These are phyloP conservation scores for Dactylella cylindrospora DNA, from an alignment of 2,329 filamentous ascomycete genomes.

Conservation along the genomic window DNA sequence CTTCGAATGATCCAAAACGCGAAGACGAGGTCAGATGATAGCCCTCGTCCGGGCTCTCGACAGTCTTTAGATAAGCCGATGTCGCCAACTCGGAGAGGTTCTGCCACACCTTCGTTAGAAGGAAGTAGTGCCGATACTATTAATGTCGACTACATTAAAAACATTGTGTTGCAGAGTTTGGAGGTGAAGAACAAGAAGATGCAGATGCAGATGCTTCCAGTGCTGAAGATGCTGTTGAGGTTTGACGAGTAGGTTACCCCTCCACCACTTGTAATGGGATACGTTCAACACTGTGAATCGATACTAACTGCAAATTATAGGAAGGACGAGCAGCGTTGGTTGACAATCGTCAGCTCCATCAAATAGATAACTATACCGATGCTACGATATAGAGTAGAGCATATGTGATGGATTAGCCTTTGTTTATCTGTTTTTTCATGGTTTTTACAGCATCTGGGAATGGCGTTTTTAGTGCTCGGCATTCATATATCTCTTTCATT, in stretches of 20 bases:
- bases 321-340: conserved; percentile 84
- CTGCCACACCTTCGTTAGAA: conserved; percentile 33
- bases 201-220: conserved; percentile 73
- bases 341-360: conserved; percentile 64
- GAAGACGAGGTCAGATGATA: conserved; percentile 33
- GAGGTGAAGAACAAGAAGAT: conserved; percentile 77
- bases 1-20: conserved; percentile 47
- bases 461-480: no score
- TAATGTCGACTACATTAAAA: conserved; percentile 72
- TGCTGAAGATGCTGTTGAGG: conserved; percentile 72
- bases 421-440: no score
- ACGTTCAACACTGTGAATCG: background rate
- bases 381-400: no score
- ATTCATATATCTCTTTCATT: no score
- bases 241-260: conserved; percentile 59
- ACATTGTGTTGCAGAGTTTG: conserved; percentile 76
- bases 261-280: conserved; percentile 47
- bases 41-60: conserved; percentile 24
- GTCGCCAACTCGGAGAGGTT: conserved; percentile 36
- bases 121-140: conserved; percentile 46
- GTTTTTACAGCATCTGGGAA: no score
- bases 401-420: no score
- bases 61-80: conserved; percentile 35
- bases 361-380: conserved; percentile 23
- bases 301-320: conserved; percentile 51